Evolutionary conservation across 192 early-diverging fungal genomes (phyloP).

Genomic region (Mortierella antarctica): DNA sequence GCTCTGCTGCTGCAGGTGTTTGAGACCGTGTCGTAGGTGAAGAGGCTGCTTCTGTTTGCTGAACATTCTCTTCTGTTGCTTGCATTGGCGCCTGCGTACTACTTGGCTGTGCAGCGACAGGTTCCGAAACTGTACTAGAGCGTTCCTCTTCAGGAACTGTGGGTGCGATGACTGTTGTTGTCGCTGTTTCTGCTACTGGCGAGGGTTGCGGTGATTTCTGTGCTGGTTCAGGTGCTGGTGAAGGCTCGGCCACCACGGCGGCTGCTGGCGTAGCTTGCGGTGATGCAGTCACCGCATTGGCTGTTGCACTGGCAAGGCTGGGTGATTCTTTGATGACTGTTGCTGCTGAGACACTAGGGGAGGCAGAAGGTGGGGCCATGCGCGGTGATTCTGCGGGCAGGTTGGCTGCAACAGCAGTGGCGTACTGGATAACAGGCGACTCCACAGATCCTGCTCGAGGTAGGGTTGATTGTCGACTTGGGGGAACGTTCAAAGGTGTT

Average conservation of each 20-base stretch:
- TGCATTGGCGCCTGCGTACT: background rate
- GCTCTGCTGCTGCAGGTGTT: slow-evolving; percentile 12
- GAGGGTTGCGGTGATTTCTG: slow-evolving; percentile 1
- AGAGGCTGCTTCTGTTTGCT: background rate
- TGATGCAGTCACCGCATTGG: slow-evolving; percentile 52
- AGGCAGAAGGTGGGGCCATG: slow-evolving; percentile 21
- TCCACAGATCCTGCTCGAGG: slow-evolving; percentile 30
- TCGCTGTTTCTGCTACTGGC: slow-evolving; percentile 19
- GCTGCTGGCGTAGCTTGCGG: slow-evolving; percentile 16
- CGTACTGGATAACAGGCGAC: slow-evolving; percentile 41
- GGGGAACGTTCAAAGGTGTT: slow-evolving; percentile 3
- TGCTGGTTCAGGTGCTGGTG: slow-evolving; percentile 2
- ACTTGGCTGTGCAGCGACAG: background rate
- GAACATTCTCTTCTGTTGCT: slow-evolving; percentile 56
- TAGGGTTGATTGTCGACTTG: slow-evolving; percentile 42
- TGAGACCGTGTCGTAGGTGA: slow-evolving; percentile 20
- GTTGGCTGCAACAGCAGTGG: slow-evolving; percentile 37
- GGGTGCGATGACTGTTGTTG: background rate
- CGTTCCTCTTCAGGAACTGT: slow-evolving; percentile 1
- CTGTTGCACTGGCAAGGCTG: slow-evolving; percentile 1
- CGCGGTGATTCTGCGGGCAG: slow-evolving; percentile 48
- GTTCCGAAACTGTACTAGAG: slow-evolving; percentile 76
- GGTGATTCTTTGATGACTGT: slow-evolving; percentile 17
- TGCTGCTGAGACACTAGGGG: slow-evolving; percentile 44
- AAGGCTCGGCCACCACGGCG: background rate